phyloP scores from a whole-genome alignment of 2,329 filamentous ascomycete species.

The Ophiocordyceps camponoti-floridani region DNA sequence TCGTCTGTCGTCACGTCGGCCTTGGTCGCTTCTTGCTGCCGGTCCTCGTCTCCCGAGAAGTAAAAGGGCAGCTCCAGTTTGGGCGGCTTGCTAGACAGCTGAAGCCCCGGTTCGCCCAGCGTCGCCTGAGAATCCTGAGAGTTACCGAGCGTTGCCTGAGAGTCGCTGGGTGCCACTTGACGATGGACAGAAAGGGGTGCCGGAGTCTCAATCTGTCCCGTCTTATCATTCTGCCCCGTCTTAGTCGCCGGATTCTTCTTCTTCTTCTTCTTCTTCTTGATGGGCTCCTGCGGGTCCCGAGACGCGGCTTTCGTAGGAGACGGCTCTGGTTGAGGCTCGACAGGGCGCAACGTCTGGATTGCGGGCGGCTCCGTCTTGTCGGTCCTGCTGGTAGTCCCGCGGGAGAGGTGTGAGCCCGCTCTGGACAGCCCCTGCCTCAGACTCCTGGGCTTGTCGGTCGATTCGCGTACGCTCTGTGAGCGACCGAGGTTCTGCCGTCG shows the following conservation, averaged over 20 bases:
- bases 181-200: neutral
- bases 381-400: constrained; percentile 26
- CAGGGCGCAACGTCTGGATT: constrained; percentile 9
- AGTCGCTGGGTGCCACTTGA: neutral
- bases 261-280: constrained; percentile 4
- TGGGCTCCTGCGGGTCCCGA: neutral
- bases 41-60: constrained; percentile 10
- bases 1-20: constrained; percentile 9
- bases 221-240: too few species aligned
- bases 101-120: neutral
- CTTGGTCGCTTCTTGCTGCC: constrained; percentile 4
- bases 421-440: constrained; percentile 20
- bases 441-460: constrained; percentile 20
- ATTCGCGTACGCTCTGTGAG: constrained; percentile 21
- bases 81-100: constrained; percentile 21
- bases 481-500: constrained; percentile 22
- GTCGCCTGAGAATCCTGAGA: too few species aligned
- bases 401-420: constrained; percentile 26
- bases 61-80: constrained; percentile 1
- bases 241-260: constrained; percentile 2
- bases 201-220: neutral
- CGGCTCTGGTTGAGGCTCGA: neutral
- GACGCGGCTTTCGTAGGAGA: neutral
- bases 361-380: constrained; percentile 29
- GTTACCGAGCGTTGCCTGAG: neutral